A percentile compares a stretch with the other conserved stretches of the same genome.
Conservation (phyloP, 2,329 filamentous ascomycete species). For the Pseudocercospora macadamiae region DNA sequence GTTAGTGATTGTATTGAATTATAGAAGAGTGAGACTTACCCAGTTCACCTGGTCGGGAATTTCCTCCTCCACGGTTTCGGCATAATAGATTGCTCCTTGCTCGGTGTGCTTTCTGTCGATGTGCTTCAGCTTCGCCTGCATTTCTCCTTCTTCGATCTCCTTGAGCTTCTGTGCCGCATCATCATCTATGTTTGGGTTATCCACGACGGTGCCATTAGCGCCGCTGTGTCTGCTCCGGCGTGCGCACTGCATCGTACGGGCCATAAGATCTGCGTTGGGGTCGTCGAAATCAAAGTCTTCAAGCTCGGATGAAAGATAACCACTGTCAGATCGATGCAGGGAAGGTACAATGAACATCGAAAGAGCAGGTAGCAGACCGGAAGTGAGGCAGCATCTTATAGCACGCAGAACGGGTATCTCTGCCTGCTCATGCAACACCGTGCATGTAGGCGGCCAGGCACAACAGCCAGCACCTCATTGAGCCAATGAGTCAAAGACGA, state of each 20-base stretch:
- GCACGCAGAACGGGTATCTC: background rate
- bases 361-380: background rate
- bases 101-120: slow-evolving; percentile 35
- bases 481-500: background rate
- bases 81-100: slow-evolving; percentile 32
- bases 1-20: background rate
- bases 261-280: slow-evolving; percentile 13
- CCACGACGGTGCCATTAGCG: slow-evolving; percentile 19
- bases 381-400: background rate
- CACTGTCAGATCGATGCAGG: slow-evolving; percentile 2
- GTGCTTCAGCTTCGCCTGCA: slow-evolving; percentile 32
- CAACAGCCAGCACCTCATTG: background rate
- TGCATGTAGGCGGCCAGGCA: background rate
- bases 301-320: background rate
- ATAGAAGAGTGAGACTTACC: too few species aligned
- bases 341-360: background rate
- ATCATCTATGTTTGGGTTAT: slow-evolving; percentile 28
- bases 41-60: slow-evolving; percentile 35
- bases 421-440: slow-evolving; percentile 4
- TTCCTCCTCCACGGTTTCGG: slow-evolving; percentile 33
- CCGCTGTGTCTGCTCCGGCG: slow-evolving; percentile 13
- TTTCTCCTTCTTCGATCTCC: slow-evolving; percentile 33
- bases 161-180: slow-evolving; percentile 30
- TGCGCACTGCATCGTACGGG: slow-evolving; percentile 26
- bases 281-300: slow-evolving; percentile 1